Evolutionary conservation across 495 filamentous ascomycete species (phyloP), one percentile per base, ranked within the genome.

Genomic region (Pseudoneurospora amorphoporcata): DNA sequence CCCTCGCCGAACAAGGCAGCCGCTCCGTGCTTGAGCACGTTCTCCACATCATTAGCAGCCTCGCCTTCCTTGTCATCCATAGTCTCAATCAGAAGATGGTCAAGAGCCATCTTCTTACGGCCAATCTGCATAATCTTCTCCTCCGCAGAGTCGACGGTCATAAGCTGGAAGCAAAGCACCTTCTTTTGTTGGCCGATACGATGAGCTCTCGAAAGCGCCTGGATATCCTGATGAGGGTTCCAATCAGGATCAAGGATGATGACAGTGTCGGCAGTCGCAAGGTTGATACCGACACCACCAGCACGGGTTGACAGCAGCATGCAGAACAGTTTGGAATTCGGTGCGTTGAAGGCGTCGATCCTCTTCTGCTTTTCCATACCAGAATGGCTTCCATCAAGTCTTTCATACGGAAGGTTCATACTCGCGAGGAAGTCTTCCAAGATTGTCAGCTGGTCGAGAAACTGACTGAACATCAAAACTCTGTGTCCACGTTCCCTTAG

Each of bases 171-270:
- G 68, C 96, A 94, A 8, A 98, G 85, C 5, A 99, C 95, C 73
- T 95, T 97, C 75, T 97, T 95, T 77, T 92, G 91, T 79, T 99
- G 95, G 0, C 95, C 95, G 71, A 99, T 98, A 39, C 95, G 89
- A 80, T 99, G 95, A 32, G 95, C 96, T 73, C 95, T 90, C 8
- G 94, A 97, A 6, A 98, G 82, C 0, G 95, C 95, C 81, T 99
- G 95, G 74, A 98, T 93, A 77, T 99, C 95, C 79, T 98, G 95
- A 76, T 98, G 95, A 0, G 95, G 95, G 75, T 99, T 99, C 83
- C 97, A 98, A 77, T 99, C 95, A 0, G 95, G 96, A 77, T 99
- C 95, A 75, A 98, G 90, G 68, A 99, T 97, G 70, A 99, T 98
- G 73, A 99, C 95, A 0, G 96, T 99, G 77, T 99, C 95, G 3